Conservation (phyloP, 495 filamentous ascomycete genomes). For the Penicillium atrosanguineum region DNA sequence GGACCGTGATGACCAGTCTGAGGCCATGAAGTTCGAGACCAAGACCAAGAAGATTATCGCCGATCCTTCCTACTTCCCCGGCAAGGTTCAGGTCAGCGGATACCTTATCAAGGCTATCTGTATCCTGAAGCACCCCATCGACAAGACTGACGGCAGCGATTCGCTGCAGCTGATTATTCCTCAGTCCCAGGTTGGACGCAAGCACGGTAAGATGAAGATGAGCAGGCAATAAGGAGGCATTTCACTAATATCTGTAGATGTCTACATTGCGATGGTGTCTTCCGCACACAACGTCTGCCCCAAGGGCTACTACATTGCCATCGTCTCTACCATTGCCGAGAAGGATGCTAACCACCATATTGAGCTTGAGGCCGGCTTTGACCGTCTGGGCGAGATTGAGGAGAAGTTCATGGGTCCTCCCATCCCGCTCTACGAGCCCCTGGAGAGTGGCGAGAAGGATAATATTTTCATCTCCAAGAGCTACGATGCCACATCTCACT, state of each 20-base stretch:
- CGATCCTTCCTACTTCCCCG: conserved; percentile 94
- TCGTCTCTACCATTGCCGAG: conserved; percentile 97
- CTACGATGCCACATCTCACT: conserved; percentile 97
- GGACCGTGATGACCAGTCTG: conserved; percentile 68
- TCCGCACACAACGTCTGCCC: conserved; percentile 97
- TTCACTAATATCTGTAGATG: conserved; percentile 58
- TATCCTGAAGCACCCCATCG: conserved; percentile 92
- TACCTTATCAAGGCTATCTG: conserved; percentile 95
- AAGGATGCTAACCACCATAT: conserved; percentile 87
- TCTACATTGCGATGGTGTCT: conserved; percentile 96
- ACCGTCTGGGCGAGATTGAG: conserved; percentile 89
- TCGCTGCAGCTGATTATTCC: conserved; percentile 96
- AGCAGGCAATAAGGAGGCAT: background rate
- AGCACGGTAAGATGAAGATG: conserved; percentile 66
- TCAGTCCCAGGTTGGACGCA: conserved; percentile 91
- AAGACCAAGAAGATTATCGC: conserved; percentile 95
- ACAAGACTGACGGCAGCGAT: conserved; percentile 82
- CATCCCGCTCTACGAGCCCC: conserved; percentile 89
- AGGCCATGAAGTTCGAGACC: conserved; percentile 90
- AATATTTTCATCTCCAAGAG: conserved; percentile 97
- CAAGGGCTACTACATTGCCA: conserved; percentile 98
- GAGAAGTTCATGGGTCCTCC: conserved; percentile 95
- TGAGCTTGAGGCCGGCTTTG: conserved; percentile 90
- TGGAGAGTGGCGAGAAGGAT: conserved; percentile 81
- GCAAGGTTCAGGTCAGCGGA: conserved; percentile 80